Evolutionary conservation across 2,329 filamentous ascomycete species (phyloP).

Genomic region (Alternaria metachromatica): DNA sequence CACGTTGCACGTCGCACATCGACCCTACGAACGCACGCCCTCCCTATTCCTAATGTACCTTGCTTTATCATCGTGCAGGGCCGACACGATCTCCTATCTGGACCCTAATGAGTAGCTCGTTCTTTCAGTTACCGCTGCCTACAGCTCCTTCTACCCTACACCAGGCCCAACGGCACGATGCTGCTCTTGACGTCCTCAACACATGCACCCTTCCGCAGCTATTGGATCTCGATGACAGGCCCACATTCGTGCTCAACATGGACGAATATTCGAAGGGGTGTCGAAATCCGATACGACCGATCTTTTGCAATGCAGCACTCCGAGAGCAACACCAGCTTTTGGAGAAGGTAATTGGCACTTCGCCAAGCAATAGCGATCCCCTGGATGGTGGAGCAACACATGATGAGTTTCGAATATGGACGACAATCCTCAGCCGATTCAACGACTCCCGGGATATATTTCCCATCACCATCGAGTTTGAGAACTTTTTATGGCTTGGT

Average conservation of each 20-base stretch:
- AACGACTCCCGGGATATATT: conserved; percentile 56
- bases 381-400: conserved; percentile 31
- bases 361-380: neutral
- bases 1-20: neutral
- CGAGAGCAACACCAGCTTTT: conserved; percentile 36
- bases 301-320: conserved; percentile 43
- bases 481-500: conserved; percentile 39
- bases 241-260: conserved; percentile 42
- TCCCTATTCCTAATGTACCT: conserved; percentile 1
- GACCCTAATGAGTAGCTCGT: conserved; percentile 11
- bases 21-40: neutral
- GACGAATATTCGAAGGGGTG: conserved; percentile 31
- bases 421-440: conserved; percentile 51
- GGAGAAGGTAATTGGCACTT: conserved; percentile 29
- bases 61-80: neutral
- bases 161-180: conserved; percentile 11
- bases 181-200: conserved; percentile 30
- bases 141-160: neutral
- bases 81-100: neutral
- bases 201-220: conserved; percentile 35
- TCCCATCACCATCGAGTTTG: conserved; percentile 50
- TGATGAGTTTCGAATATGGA: conserved; percentile 52
- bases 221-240: conserved; percentile 41
- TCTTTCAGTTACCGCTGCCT: neutral
- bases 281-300: conserved; percentile 26